Evolutionary conservation across 208 protist genomes (phyloP).

Genomic region (Vickermania spadyakhi): DNA sequence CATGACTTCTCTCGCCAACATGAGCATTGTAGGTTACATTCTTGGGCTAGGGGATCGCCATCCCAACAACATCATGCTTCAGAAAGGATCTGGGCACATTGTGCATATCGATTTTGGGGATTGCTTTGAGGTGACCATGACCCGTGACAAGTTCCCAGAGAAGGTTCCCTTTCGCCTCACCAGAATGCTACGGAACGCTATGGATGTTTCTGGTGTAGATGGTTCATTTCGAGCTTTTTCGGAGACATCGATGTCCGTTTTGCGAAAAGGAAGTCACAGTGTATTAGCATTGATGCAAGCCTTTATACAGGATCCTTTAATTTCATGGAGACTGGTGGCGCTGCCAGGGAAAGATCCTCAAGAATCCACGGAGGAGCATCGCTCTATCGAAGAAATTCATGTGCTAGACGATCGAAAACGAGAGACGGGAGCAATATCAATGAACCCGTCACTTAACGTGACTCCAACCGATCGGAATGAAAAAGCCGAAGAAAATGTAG

Average conservation of each 20-base stretch:
- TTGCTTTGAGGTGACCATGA: constrained; percentile 99
- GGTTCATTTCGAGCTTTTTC: constrained; percentile 96
- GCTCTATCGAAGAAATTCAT: constrained; percentile 68
- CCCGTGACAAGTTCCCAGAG: constrained; percentile 98
- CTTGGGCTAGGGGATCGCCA: constrained; percentile 99
- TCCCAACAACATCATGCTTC: constrained; percentile 99
- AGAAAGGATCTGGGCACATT: constrained; percentile 93
- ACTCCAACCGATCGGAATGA: not conserved
- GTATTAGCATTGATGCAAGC: constrained; percentile 99
- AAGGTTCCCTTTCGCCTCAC: constrained; percentile 99
- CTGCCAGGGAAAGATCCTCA: constrained; percentile 50
- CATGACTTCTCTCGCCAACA: constrained; percentile 97
- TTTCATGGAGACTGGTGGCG: constrained; percentile 97
- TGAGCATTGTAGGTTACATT: constrained; percentile 98
- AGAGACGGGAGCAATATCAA: constrained; percentile 13
- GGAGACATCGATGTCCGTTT: constrained; percentile 96
- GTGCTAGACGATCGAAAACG: constrained; percentile 16
- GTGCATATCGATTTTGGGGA: constrained; percentile 99
- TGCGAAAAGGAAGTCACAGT: constrained; percentile 96
- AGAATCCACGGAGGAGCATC: constrained; percentile 54
- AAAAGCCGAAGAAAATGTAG: constrained; percentile 43
- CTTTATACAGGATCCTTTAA: constrained; percentile 99
- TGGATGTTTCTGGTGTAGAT: constrained; percentile 98
- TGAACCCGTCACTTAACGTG: constrained; percentile 18
- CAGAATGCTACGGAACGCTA: constrained; percentile 98